A percentile compares a stretch with the other conserved stretches of the same genome.
Conservation (phyloP, 176 grass and related monocot species). For the Ensete ventricosum region DNA sequence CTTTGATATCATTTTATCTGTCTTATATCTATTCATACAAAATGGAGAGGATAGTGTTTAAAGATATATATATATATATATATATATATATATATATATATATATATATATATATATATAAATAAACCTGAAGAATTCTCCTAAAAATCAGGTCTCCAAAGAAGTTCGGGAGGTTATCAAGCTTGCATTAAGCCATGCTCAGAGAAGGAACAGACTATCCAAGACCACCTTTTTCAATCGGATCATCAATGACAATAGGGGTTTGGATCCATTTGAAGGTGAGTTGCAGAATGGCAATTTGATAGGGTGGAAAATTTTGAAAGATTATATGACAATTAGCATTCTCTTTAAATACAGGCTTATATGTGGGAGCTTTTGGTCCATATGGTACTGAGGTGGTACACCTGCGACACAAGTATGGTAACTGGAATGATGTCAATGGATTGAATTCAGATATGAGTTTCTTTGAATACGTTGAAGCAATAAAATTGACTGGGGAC, state of each 20-base stretch:
- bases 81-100: no score
- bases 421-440: constrained; percentile 58
- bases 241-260: constrained; percentile 51
- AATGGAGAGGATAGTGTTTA: no score
- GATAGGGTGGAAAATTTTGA: background rate
- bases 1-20: no score
- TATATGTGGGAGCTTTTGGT: constrained; percentile 95
- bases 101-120: no score
- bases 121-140: no score
- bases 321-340: background rate
- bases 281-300: background rate
- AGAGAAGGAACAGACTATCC: constrained; percentile 54
- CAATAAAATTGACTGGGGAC: constrained; percentile 95
- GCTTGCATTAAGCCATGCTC: constrained; percentile 56
- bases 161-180: constrained; percentile 76
- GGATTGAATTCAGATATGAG: constrained; percentile 36
- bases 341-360: constrained; percentile 36
- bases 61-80: no score
- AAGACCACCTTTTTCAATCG: constrained; percentile 70
- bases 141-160: constrained; percentile 38
- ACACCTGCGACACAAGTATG: constrained; percentile 64
- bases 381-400: constrained; percentile 91
- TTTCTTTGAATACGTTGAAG: constrained; percentile 97
- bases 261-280: constrained; percentile 85
- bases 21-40: no score